phyloP scores from a whole-genome alignment of 2,329 filamentous ascomycete genomes.

The Lecanicillium sp. region DNA sequence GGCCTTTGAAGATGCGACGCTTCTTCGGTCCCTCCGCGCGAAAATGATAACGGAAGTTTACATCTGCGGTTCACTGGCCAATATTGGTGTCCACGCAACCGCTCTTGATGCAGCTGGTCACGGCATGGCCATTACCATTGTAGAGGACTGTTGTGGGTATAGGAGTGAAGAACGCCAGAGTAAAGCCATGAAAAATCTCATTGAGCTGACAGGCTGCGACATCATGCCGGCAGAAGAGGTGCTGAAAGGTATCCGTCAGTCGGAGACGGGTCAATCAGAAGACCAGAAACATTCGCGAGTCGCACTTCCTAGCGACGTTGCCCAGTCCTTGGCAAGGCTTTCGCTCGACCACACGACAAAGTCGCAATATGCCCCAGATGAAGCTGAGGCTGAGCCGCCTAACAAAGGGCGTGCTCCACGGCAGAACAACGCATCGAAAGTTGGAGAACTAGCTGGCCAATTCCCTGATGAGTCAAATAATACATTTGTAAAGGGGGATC shows the following conservation, averaged over 20 bases:
- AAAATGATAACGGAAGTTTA: slow-evolving; percentile 84
- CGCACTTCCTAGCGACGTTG: too few species aligned
- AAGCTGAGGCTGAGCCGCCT: too few species aligned
- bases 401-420: too few species aligned
- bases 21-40: slow-evolving; percentile 73
- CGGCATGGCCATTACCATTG: slow-evolving; percentile 75
- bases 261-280: not conserved
- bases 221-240: slow-evolving; percentile 39
- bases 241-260: not conserved
- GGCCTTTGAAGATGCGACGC: slow-evolving; percentile 65
- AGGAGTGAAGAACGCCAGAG: slow-evolving; percentile 61
- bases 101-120: slow-evolving; percentile 83
- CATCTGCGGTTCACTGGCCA: slow-evolving; percentile 78
- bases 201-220: slow-evolving; percentile 66
- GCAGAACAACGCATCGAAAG: too few species aligned
- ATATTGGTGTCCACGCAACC: slow-evolving; percentile 84
- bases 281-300: too few species aligned
- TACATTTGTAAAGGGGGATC: too few species aligned
- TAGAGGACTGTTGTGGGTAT: slow-evolving; percentile 85
- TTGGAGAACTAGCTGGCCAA: too few species aligned
- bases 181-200: slow-evolving; percentile 61
- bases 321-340: too few species aligned
- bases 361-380: too few species aligned
- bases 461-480: too few species aligned
- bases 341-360: too few species aligned